Evolutionary conservation across 2,329 filamentous ascomycete species (phyloP), one percentile per base, ranked within the genome.

Genomic region (Clonostachys chloroleuca): DNA sequence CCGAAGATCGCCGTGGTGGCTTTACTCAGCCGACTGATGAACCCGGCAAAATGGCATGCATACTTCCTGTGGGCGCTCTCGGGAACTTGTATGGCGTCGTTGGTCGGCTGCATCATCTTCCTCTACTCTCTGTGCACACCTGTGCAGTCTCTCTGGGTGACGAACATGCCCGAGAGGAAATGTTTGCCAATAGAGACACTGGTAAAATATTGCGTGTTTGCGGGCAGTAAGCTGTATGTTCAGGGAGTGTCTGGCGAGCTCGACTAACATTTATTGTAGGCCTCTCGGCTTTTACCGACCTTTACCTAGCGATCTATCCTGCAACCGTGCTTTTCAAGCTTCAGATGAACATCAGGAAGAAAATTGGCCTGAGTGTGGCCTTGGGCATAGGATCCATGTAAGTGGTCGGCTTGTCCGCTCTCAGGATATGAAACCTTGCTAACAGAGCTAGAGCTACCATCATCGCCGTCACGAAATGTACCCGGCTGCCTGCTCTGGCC

Each of bases 51-150:
- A 16, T 33, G 44, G 10, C 69, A 72, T 47, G 51, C 37, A 13
- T 53, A 57, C 5, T 54, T 71, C 44, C 57, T 73, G 14, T 73
- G 68, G 68, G 20, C 40, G 0, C 47, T 75, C 24, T 59, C 60
- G 2, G 52, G 53, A 5, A 34, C 59, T 5, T 64, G 61, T 16
- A 51, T 64, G 10, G 34, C 62, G 10, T 57, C 61, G 3, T 54
- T 69, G 9, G 30, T 45, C 5, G 46, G 64, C 1, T 58, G 59
- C 8, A 68, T 61, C 40, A 60, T 74, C 16, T 49, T 70, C 14
- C 59, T 74, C 5, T 52, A 73, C 1, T 69, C 72, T 37, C 69
- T 68, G 48, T 77, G 74, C 54, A 56, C 56, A 2, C 73, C 73
- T 0, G 47, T 54, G 3, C 40, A 49, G 24, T 30, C 24, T 30